phyloP scores from a whole-genome alignment of 176 grass and related monocot genomes.

The Carex scoparia region DNA sequence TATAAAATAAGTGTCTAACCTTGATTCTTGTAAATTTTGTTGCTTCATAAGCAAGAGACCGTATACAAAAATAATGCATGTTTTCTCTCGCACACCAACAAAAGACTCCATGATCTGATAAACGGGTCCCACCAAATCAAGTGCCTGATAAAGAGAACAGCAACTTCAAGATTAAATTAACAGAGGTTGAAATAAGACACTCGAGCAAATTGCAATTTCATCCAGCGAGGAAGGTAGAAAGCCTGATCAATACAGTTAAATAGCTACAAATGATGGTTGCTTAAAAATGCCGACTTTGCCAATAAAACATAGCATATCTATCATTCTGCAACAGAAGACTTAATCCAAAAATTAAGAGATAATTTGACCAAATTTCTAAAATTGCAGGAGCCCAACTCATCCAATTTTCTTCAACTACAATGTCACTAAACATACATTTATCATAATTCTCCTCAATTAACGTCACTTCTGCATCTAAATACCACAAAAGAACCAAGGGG shows the following conservation, averaged over 20 bases:
- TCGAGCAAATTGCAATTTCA: not conserved
- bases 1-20: slow-evolving; percentile 34
- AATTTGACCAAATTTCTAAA: not conserved
- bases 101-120: slow-evolving; percentile 93
- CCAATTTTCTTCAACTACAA: not conserved
- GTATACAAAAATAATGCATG: slow-evolving; percentile 93
- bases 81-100: slow-evolving; percentile 89
- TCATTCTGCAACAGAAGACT: not conserved
- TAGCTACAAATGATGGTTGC: too few species aligned
- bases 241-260: not conserved
- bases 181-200: not conserved
- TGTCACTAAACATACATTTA: not conserved
- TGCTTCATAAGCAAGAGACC: slow-evolving; percentile 93
- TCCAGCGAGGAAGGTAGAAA: not conserved
- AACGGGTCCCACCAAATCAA: slow-evolving; percentile 86
- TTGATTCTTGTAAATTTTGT: slow-evolving; percentile 88
- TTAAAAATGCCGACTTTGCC: too few species aligned
- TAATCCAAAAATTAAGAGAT: not conserved
- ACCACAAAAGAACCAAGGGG: not conserved
- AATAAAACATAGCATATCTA: not conserved
- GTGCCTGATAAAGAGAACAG: slow-evolving; percentile 37
- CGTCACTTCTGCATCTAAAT: not conserved
- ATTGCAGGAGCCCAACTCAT: not conserved
- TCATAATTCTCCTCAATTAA: not conserved
- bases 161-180: not conserved